Conservation (phyloP, 2,329 filamentous ascomycete genomes). For the Tolypocladium sp. region DNA sequence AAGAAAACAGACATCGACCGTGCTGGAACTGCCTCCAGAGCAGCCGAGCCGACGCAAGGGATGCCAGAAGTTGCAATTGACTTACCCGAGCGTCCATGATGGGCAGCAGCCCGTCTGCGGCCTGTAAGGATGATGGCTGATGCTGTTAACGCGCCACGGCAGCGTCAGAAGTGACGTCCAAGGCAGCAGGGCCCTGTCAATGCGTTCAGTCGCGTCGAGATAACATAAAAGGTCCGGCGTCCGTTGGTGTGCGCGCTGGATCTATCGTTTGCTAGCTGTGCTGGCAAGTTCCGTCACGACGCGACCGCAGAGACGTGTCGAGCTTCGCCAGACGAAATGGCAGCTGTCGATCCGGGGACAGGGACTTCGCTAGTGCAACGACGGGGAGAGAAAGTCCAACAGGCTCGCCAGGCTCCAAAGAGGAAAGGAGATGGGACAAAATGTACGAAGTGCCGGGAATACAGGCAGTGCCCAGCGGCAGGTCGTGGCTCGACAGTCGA, state of each 20-base stretch:
- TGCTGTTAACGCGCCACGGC: slow-evolving; percentile 12
- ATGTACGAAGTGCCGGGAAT: background rate
- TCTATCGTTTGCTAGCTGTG: background rate
- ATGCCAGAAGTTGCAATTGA: slow-evolving; percentile 3
- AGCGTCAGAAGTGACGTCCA: slow-evolving; percentile 3
- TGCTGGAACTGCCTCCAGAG: background rate
- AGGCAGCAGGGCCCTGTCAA: slow-evolving; percentile 3
- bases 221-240: slow-evolving; percentile 6
- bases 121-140: slow-evolving; percentile 7
- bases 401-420: background rate
- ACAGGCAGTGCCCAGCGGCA: background rate
- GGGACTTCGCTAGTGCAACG: background rate
- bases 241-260: background rate
- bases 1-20: background rate
- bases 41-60: background rate
- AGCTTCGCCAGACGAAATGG: background rate
- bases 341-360: background rate
- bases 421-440: background rate
- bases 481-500: background rate
- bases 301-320: background rate
- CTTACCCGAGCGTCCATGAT: slow-evolving; percentile 27
- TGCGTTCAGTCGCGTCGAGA: slow-evolving; percentile 3
- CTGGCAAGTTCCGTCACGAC: background rate
- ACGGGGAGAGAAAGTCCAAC: background rate
- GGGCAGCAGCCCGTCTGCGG: slow-evolving; percentile 8